Conservation (phyloP, 2,329 filamentous ascomycete genomes). For the Cladorrhinum sp. region DNA sequence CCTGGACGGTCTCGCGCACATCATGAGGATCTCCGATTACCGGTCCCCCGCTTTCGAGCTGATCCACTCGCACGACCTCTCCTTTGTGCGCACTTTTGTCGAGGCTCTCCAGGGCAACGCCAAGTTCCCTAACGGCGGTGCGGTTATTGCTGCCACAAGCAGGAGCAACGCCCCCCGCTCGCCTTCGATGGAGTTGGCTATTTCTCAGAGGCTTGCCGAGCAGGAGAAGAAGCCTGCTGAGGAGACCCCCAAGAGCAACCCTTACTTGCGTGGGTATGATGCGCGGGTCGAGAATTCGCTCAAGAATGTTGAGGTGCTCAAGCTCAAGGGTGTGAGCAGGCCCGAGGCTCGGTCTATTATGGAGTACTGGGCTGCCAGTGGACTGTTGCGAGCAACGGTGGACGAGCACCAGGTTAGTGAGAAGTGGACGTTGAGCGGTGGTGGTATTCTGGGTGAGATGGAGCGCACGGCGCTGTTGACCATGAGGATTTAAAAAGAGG, state of each 20-base stretch:
- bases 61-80: slow-evolving; percentile 84
- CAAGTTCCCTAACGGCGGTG: slow-evolving; percentile 67
- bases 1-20: slow-evolving; percentile 75
- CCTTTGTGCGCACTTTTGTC: slow-evolving; percentile 70
- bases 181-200: slow-evolving; percentile 65
- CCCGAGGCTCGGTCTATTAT: slow-evolving; percentile 74
- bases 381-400: slow-evolving; percentile 68
- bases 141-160: slow-evolving; percentile 71
- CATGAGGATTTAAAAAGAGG: slow-evolving; percentile 40
- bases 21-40: slow-evolving; percentile 78
- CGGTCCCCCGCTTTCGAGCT: slow-evolving; percentile 64
- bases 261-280: slow-evolving; percentile 57
- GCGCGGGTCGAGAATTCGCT: slow-evolving; percentile 53
- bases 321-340: slow-evolving; percentile 67
- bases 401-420: slow-evolving; percentile 70
- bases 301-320: slow-evolving; percentile 48
- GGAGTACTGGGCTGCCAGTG: slow-evolving; percentile 91
- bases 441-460: slow-evolving; percentile 81
- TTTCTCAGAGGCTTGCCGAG: slow-evolving; percentile 54
- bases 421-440: slow-evolving; percentile 79
- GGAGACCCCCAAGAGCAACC: slow-evolving; percentile 43
- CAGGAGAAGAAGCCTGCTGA: slow-evolving; percentile 29
- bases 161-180: slow-evolving; percentile 65
- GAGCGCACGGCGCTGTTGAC: slow-evolving; percentile 61
- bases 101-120: slow-evolving; percentile 64